Conservation (phyloP, 1,284 basidiomycete species). For the Moesziomyces antarcticus region DNA sequence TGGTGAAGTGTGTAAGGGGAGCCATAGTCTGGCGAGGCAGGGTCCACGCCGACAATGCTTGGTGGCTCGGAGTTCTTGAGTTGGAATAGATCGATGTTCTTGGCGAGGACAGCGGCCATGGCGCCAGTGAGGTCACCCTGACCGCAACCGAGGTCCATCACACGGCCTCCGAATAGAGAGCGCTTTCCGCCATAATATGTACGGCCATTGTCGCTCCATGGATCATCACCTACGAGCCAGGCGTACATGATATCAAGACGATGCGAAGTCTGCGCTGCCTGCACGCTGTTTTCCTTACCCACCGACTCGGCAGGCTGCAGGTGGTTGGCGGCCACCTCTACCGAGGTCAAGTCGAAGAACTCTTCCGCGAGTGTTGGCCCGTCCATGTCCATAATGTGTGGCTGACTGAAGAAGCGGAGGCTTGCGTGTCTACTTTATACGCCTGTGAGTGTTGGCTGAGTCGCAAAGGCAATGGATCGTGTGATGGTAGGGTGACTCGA, state of each 20-base stretch:
- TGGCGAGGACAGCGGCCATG: constrained; percentile 6
- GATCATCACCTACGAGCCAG: constrained; percentile 20
- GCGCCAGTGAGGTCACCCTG: constrained; percentile 29
- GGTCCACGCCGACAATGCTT: constrained; percentile 18
- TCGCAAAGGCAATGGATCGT: no score
- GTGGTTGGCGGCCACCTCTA: constrained; percentile 15
- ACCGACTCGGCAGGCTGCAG: constrained; percentile 9
- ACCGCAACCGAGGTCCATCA: constrained; percentile 31
- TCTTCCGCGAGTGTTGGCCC: constrained; percentile 14
- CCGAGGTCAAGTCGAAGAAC: constrained; percentile 12
- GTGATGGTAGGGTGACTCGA: no score
- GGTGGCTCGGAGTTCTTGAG: background rate
- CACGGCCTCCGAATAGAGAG: constrained; percentile 6
- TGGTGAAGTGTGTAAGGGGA: constrained; percentile 25
- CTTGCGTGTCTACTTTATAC: no score
- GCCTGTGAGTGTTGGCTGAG: no score
- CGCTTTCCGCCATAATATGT: constrained; percentile 1
- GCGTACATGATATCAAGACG: constrained; percentile 26
- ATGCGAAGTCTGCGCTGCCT: constrained; percentile 24
- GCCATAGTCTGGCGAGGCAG: constrained; percentile 17
- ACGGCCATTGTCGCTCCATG: background rate
- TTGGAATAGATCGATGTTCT: background rate
- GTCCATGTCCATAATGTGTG: constrained; percentile 4
- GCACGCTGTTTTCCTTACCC: constrained; percentile 12
- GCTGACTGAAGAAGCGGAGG: no score